These are phyloP conservation scores for Candida sanyaensis DNA, from an alignment of 1,139 yeast genomes.

Conservation along the genomic window DNA sequence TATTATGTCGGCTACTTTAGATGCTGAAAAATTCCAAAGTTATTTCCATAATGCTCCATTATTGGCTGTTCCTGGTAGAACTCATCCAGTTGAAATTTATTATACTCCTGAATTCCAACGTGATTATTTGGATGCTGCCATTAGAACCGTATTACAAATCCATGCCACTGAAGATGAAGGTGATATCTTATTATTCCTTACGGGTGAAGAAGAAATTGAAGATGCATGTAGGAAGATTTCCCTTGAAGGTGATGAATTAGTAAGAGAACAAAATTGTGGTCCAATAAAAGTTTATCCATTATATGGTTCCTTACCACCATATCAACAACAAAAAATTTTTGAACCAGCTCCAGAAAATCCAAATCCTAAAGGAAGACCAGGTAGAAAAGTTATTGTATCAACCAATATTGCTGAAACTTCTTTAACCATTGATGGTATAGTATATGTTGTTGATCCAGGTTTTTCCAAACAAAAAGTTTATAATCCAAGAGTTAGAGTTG, in stretches of 20 bases:
- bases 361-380: conserved; percentile 76
- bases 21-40: conserved; percentile 91
- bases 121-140: conserved; percentile 92
- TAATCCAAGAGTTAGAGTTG: conserved; percentile 95
- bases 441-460: conserved; percentile 97
- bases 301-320: conserved; percentile 95
- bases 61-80: conserved; percentile 96
- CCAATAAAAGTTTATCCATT: conserved; percentile 88
- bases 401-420: conserved; percentile 98
- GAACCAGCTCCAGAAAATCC: conserved; percentile 78
- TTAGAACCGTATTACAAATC: conserved; percentile 90
- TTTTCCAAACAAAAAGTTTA: conserved; percentile 95
- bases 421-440: conserved; percentile 95
- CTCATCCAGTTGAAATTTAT: conserved; percentile 95
- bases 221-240: conserved; percentile 91
- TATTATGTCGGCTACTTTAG: conserved; percentile 97
- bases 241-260: conserved; percentile 83
- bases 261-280: conserved; percentile 87
- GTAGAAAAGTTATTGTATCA: conserved; percentile 88
- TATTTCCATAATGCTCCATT: conserved; percentile 92
- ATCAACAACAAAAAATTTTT: conserved; percentile 90
- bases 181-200: conserved; percentile 82
- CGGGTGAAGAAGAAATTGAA: conserved; percentile 98
- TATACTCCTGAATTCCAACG: conserved; percentile 96
- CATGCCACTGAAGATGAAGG: conserved; percentile 97